Evolutionary conservation across 768 basidiomycete genomes (phyloP).

Genomic region (Leccinum ochraceum): DNA sequence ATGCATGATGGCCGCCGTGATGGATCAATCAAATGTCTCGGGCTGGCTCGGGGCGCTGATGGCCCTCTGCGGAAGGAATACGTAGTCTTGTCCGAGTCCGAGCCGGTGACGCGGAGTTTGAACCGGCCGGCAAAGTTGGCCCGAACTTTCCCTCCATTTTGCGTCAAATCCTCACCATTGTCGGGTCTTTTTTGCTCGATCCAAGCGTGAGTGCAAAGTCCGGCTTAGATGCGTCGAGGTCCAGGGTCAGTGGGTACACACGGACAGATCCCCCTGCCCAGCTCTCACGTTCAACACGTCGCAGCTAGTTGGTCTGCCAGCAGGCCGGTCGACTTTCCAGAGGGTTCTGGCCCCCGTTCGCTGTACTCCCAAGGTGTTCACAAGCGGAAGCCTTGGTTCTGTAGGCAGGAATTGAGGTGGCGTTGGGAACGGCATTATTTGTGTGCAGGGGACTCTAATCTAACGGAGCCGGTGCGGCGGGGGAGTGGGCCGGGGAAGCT

Average conservation of each 20-base stretch:
- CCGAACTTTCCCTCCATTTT: background rate
- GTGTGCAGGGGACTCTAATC: background rate
- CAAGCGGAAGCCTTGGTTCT: background rate
- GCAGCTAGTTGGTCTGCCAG: background rate
- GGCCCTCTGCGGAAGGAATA: background rate
- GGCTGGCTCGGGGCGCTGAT: background rate
- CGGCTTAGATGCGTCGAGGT: background rate
- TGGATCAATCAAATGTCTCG: background rate
- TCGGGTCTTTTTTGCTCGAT: background rate
- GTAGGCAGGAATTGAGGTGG: conserved; percentile 12
- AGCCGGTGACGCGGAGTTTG: background rate
- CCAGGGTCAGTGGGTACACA: background rate
- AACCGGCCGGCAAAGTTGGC: background rate
- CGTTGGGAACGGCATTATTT: background rate
- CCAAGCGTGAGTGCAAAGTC: background rate
- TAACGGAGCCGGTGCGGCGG: conserved; percentile 6
- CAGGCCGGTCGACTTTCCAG: background rate
- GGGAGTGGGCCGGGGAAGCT: background rate
- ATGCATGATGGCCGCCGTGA: background rate
- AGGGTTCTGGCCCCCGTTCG: background rate
- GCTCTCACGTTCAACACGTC: conserved; percentile 4
- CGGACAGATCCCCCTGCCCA: background rate
- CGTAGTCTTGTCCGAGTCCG: background rate
- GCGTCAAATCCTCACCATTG: background rate
- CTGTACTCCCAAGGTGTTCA: background rate